Conservation (phyloP, 305 asterid genomes). For the Fraxinus paxiana region DNA sequence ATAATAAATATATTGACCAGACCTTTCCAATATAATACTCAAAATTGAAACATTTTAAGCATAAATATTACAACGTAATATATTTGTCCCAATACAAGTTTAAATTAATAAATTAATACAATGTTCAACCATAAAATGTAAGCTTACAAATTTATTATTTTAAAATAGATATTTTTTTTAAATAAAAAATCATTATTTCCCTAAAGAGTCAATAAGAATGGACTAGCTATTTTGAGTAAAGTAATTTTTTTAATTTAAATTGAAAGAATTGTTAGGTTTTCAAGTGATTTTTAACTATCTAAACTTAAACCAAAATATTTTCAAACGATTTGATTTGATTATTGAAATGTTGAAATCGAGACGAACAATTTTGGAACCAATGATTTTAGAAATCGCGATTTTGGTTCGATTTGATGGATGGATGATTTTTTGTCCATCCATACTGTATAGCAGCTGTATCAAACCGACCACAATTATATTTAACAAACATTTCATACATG, state of each 20-base stretch:
- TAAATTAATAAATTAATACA: not conserved
- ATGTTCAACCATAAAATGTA: not conserved
- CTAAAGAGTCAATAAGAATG: not conserved
- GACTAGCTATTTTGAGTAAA: not conserved
- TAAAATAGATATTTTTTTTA: no score
- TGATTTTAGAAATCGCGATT: not conserved
- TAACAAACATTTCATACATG: not conserved
- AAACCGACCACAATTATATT: no score
- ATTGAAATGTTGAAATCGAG: not conserved
- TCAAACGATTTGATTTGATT: not conserved
- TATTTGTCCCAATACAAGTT: not conserved
- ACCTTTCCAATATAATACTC: not conserved
- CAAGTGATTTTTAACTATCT: not conserved
- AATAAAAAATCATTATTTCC: no score
- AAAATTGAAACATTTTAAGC: not conserved
- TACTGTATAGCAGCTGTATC: not conserved
- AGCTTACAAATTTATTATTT: not conserved
- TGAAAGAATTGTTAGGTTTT: not conserved
- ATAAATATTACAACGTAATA: not conserved
- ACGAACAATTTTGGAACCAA: no score
- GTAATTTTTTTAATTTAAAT: no score
- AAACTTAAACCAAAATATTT: no score
- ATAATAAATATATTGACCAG: not conserved
- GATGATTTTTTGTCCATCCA: not conserved
- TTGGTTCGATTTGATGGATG: not conserved